Conservation (phyloP, 1,139 yeast species). For the Debaryomyces sp. region DNA sequence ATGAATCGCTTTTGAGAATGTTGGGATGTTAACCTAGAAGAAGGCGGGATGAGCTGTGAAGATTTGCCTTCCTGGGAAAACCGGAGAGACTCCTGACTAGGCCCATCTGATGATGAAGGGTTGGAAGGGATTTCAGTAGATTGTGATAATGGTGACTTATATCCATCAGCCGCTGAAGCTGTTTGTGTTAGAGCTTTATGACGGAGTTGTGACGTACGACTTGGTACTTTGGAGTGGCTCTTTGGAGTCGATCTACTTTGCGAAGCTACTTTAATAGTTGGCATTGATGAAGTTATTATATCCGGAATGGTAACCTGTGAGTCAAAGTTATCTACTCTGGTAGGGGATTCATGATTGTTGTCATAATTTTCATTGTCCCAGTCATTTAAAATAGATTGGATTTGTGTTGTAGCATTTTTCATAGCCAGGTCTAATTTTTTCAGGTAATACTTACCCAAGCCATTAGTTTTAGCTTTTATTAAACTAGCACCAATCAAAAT, state of each 20-base stretch:
- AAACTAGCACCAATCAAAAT: slow-evolving; percentile 28
- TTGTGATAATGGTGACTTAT: slow-evolving; percentile 9
- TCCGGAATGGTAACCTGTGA: slow-evolving; percentile 13
- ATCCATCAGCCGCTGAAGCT: neutral
- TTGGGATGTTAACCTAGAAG: slow-evolving; percentile 6
- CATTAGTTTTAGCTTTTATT: slow-evolving; percentile 24
- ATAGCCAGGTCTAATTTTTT: slow-evolving; percentile 14
- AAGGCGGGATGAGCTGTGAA: slow-evolving; percentile 9
- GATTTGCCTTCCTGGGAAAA: slow-evolving; percentile 8
- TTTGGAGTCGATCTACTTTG: slow-evolving; percentile 18
- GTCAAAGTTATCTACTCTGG: slow-evolving; percentile 3
- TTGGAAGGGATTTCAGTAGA: neutral
- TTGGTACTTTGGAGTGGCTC: slow-evolving; percentile 7
- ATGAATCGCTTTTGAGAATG: slow-evolving; percentile 8
- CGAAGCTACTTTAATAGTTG: slow-evolving; percentile 26
- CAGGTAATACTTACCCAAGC: slow-evolving; percentile 13
- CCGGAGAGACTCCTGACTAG: neutral
- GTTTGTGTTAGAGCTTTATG: slow-evolving; percentile 6
- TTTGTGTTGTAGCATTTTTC: slow-evolving; percentile 20
- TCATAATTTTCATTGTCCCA: slow-evolving; percentile 27
- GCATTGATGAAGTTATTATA: slow-evolving; percentile 18
- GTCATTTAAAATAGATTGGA: slow-evolving; percentile 24
- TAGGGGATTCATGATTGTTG: neutral
- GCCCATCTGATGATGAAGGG: slow-evolving; percentile 2
- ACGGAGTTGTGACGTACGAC: neutral